These are phyloP conservation scores for Neopestalotiopsis sp. DNA, from an alignment of 2,329 filamentous ascomycete species.

Conservation along the genomic window DNA sequence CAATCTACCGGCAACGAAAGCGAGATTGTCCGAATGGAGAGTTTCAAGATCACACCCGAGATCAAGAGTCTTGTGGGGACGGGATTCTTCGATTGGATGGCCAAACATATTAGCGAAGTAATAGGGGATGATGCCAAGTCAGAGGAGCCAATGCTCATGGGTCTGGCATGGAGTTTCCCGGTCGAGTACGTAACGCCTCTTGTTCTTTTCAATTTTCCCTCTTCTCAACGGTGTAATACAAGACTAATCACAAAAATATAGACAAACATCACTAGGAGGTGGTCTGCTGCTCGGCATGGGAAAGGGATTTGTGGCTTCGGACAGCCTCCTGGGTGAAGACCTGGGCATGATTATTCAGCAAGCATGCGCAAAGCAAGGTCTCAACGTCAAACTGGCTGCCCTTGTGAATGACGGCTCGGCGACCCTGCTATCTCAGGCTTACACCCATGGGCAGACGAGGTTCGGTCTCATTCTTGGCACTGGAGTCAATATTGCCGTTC, in stretches of 20 bases:
- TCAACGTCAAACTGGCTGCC: slow-evolving; percentile 61
- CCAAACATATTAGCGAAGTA: slow-evolving; percentile 61
- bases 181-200: slow-evolving; percentile 59
- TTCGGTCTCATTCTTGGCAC: slow-evolving; percentile 72
- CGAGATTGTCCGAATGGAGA: slow-evolving; percentile 58
- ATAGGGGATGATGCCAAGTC: slow-evolving; percentile 48
- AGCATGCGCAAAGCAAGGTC: slow-evolving; percentile 55
- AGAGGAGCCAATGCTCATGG: slow-evolving; percentile 58
- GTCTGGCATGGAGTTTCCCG: slow-evolving; percentile 72
- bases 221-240: slow-evolving; percentile 27
- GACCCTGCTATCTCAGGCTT: slow-evolving; percentile 68
- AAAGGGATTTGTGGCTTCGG: slow-evolving; percentile 66
- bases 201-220: slow-evolving; percentile 2
- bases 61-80: slow-evolving; percentile 63
- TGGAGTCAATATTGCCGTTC: slow-evolving; percentile 69
- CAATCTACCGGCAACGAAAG: slow-evolving; percentile 45
- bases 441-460: slow-evolving; percentile 61
- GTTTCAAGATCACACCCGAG: slow-evolving; percentile 60
- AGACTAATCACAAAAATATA: slow-evolving; percentile 34
- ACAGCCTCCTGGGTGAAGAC: slow-evolving; percentile 63
- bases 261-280: slow-evolving; percentile 67
- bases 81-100: slow-evolving; percentile 73
- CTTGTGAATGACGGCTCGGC: slow-evolving; percentile 73
- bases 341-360: slow-evolving; percentile 62
- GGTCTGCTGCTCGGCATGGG: slow-evolving; percentile 68